A percentile compares a stretch with the other conserved stretches of the same genome.
Conservation (phyloP, 1,284 basidiomycete genomes). For the Moesziomyces sp. region DNA sequence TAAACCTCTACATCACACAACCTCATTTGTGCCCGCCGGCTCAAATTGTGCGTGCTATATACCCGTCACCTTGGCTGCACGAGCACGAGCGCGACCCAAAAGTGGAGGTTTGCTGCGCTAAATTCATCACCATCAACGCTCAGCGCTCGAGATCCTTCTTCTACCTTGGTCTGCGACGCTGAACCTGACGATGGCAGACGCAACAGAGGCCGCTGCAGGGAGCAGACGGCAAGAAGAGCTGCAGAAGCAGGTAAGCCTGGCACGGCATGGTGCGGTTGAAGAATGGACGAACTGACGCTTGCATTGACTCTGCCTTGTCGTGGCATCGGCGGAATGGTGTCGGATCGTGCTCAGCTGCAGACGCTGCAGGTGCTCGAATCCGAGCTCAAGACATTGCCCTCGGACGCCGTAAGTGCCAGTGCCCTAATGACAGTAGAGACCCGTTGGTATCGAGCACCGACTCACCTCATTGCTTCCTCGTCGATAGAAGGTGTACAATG, state of each 20-base stretch:
- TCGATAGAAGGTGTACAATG: constrained; percentile 35
- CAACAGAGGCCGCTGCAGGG: not conserved
- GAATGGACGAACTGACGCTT: no score
- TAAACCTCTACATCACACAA: constrained; percentile 37
- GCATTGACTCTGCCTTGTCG: no score
- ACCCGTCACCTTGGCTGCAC: not conserved
- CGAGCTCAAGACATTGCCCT: constrained; percentile 30
- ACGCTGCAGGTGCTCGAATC: constrained; percentile 32
- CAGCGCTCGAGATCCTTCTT: no score
- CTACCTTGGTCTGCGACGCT: no score
- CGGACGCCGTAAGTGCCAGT: constrained; percentile 22
- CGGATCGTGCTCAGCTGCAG: constrained; percentile 23
- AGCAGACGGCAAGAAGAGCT: not conserved
- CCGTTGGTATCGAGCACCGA: no score
- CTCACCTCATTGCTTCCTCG: no score
- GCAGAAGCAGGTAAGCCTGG: not conserved
- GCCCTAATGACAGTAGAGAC: no score
- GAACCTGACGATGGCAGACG: no score
- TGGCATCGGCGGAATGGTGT: no score
- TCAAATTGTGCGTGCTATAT: not conserved
- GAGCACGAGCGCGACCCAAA: not conserved
- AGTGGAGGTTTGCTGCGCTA: no score
- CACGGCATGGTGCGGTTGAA: no score
- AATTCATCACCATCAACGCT: no score
- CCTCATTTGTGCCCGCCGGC: constrained; percentile 4